Percentiles rank a stretch among this genome's conserved stretches.
These are phyloP conservation scores for Cardiospermum halicacabum DNA, from an alignment of 345 rosid species.

Conservation along the genomic window DNA sequence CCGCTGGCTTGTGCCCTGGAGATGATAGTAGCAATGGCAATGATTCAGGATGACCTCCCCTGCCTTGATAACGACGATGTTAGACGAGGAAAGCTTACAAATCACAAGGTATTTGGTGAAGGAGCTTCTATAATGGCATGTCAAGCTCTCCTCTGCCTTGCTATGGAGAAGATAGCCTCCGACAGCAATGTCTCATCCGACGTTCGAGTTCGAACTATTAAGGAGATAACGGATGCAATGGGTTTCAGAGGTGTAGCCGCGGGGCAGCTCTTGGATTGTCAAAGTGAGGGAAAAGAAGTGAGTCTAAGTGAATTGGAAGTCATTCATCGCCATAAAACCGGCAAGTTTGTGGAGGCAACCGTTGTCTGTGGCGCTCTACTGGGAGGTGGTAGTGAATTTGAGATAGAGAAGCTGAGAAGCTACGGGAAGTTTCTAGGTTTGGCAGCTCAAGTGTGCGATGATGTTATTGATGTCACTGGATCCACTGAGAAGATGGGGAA, in stretches of 20 bases:
- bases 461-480: slow-evolving; percentile 28
- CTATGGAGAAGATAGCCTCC: slow-evolving; percentile 44
- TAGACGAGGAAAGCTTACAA: slow-evolving; percentile 54
- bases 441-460: slow-evolving; percentile 32
- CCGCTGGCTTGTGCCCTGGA: slow-evolving; percentile 64
- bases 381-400: slow-evolving; percentile 25
- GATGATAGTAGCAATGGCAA: slow-evolving; percentile 55
- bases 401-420: slow-evolving; percentile 26
- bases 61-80: slow-evolving; percentile 65
- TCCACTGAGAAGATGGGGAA: slow-evolving; percentile 27
- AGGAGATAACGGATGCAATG: slow-evolving; percentile 36
- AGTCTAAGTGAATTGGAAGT: slow-evolving; percentile 24
- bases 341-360: slow-evolving; percentile 32
- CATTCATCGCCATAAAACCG: slow-evolving; percentile 33
- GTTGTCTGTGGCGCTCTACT: slow-evolving; percentile 28
- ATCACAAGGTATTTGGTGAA: slow-evolving; percentile 48
- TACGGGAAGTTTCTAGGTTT: slow-evolving; percentile 28
- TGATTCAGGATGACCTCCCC: slow-evolving; percentile 63
- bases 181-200: slow-evolving; percentile 20
- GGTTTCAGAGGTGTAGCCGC: slow-evolving; percentile 50
- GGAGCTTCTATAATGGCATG: slow-evolving; percentile 50
- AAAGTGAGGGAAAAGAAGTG: slow-evolving; percentile 36
- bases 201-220: slow-evolving; percentile 29
- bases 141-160: slow-evolving; percentile 46
- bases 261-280: slow-evolving; percentile 43